Evolutionary conservation across 1,284 basidiomycete species (phyloP).

Genomic region (Ganoderma sp.): DNA sequence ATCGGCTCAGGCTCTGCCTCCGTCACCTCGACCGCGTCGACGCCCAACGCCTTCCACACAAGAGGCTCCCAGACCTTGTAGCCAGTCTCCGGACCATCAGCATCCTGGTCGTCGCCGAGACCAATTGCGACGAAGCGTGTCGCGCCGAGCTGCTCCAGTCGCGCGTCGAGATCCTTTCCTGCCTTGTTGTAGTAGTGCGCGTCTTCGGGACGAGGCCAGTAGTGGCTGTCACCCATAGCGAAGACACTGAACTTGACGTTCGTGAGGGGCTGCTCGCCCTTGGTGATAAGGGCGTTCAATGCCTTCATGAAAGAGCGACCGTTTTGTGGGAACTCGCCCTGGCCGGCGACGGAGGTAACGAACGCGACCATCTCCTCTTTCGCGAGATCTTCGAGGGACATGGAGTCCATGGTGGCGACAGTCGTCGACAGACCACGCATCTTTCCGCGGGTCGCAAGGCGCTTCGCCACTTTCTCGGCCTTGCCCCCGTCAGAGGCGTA

Average conservation of each 20-base stretch:
- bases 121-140: constrained; percentile 78
- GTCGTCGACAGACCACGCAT: constrained; percentile 84
- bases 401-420: constrained; percentile 77
- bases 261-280: constrained; percentile 59
- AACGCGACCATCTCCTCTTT: constrained; percentile 87
- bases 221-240: constrained; percentile 97
- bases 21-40: constrained; percentile 87
- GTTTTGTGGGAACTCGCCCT: constrained; percentile 98
- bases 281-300: constrained; percentile 69
- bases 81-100: constrained; percentile 94
- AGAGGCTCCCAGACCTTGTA: constrained; percentile 95
- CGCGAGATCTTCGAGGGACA: constrained; percentile 75
- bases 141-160: constrained; percentile 79
- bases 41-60: constrained; percentile 94
- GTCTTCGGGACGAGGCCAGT: constrained; percentile 98
- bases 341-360: constrained; percentile 96
- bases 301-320: constrained; percentile 91
- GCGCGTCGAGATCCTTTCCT: constrained; percentile 87
- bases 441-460: constrained; percentile 84
- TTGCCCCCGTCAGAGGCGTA: constrained; percentile 95
- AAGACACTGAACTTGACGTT: constrained; percentile 87
- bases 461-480: constrained; percentile 95
- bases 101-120: constrained; percentile 97
- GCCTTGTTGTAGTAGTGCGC: constrained; percentile 99
- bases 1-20: constrained; percentile 97